Conservation (phyloP, 148 eudicot genomes). For the Hydrangea macrophylla region DNA sequence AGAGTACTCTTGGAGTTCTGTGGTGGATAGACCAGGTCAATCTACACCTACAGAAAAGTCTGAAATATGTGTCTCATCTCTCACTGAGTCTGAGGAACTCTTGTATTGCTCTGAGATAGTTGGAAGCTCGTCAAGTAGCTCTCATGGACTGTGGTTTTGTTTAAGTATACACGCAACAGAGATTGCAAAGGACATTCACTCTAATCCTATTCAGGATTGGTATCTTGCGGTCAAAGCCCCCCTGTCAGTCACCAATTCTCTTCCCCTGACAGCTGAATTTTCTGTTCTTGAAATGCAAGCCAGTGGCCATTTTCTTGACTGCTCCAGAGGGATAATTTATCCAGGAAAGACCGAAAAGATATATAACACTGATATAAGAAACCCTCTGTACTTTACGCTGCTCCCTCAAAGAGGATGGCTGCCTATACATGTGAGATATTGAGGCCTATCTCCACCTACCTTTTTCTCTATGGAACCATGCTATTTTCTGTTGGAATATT, state of each 20-base stretch:
- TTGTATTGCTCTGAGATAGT: slow-evolving; percentile 52
- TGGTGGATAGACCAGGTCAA: slow-evolving; percentile 41
- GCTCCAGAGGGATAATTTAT: slow-evolving; percentile 74
- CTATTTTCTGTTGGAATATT: no score
- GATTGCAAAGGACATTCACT: slow-evolving; percentile 78
- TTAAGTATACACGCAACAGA: slow-evolving; percentile 76
- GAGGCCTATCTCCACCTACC: slow-evolving; percentile 1
- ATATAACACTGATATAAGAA: slow-evolving; percentile 71
- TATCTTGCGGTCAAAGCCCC: slow-evolving; percentile 78
- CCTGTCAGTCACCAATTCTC: slow-evolving; percentile 70
- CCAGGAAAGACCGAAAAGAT: slow-evolving; percentile 80
- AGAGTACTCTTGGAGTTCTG: slow-evolving; percentile 82
- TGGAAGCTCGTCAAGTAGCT: slow-evolving; percentile 64
- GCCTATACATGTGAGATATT: slow-evolving; percentile 65
- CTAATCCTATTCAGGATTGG: slow-evolving; percentile 94
- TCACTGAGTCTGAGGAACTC: slow-evolving; percentile 61
- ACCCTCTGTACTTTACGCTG: slow-evolving; percentile 69
- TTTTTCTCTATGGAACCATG: slow-evolving; percentile 13
- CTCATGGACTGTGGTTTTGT: slow-evolving; percentile 74
- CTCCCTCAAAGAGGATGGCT: slow-evolving; percentile 96
- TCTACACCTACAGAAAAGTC: slow-evolving; percentile 34
- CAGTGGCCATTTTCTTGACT: slow-evolving; percentile 62
- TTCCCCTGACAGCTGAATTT: slow-evolving; percentile 78
- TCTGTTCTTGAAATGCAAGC: slow-evolving; percentile 88
- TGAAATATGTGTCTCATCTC: slow-evolving; percentile 63